A percentile compares a stretch with the other conserved stretches of the same genome.
These are phyloP conservation scores for Trypanosoma vivax DNA, from an alignment of 208 protist genomes.

Conservation along the genomic window DNA sequence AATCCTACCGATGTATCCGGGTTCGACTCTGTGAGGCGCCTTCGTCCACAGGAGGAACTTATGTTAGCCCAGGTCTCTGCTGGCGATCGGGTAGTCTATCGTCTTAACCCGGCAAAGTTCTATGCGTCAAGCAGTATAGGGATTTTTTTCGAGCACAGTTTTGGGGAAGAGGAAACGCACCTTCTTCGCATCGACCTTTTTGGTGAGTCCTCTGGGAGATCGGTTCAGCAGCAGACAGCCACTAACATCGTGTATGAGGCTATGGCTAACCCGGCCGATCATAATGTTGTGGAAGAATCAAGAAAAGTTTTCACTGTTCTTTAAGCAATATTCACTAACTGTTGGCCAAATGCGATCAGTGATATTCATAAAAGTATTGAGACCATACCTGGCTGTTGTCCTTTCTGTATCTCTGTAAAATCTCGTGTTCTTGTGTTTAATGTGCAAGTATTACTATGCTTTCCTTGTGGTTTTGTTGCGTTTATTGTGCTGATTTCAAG, in stretches of 20 bases:
- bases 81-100: constrained; percentile 74
- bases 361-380: constrained; percentile 4
- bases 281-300: constrained; percentile 41
- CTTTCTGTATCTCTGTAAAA: constrained; percentile 8
- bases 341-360: background rate
- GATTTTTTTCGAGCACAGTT: constrained; percentile 75
- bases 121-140: constrained; percentile 34
- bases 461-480: too few species aligned
- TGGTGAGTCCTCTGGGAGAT: constrained; percentile 58
- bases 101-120: constrained; percentile 70
- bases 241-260: constrained; percentile 85
- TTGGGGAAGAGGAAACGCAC: constrained; percentile 59
- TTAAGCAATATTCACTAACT: background rate
- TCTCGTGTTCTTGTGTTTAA: too few species aligned
- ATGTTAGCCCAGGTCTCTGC: constrained; percentile 42
- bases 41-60: constrained; percentile 72
- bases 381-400: background rate
- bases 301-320: constrained; percentile 23
- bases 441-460: too few species aligned
- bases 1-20: constrained; percentile 58
- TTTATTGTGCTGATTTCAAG: too few species aligned
- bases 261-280: constrained; percentile 78
- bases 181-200: constrained; percentile 80
- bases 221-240: constrained; percentile 57
- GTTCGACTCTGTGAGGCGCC: constrained; percentile 67